These are phyloP conservation scores for Taphrina pruni DNA, from an alignment of 1,139 yeast genomes.

Conservation along the genomic window DNA sequence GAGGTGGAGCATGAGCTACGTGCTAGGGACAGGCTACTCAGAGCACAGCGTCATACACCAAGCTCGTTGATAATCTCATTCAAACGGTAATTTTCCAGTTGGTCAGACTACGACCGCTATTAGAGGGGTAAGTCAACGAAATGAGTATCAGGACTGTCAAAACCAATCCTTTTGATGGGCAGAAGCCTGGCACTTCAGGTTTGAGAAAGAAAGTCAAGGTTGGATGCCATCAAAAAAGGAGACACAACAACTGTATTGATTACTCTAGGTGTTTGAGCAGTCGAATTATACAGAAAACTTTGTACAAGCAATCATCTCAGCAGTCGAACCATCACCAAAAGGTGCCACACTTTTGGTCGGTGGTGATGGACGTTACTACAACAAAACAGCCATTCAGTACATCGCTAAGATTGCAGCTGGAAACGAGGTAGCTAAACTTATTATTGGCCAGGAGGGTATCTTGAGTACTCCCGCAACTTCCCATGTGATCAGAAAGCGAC, in stretches of 20 bases:
- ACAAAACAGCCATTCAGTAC: slow-evolving; percentile 77
- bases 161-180: slow-evolving; percentile 85
- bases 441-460: slow-evolving; percentile 85
- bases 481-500: slow-evolving; percentile 76
- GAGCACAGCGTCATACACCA: no score
- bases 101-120: no score
- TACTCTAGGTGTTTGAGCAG: slow-evolving; percentile 67
- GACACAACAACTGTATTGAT: not conserved
- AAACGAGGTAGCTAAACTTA: slow-evolving; percentile 76
- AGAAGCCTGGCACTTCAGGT: slow-evolving; percentile 98
- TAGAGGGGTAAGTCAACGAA: not conserved
- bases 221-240: not conserved
- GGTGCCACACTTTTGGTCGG: slow-evolving; percentile 86
- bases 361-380: slow-evolving; percentile 95
- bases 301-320: slow-evolving; percentile 79
- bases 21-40: no score
- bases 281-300: slow-evolving; percentile 89
- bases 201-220: slow-evolving; percentile 80
- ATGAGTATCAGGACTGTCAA: slow-evolving; percentile 50
- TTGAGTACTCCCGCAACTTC: slow-evolving; percentile 97
- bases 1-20: no score
- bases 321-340: slow-evolving; percentile 87
- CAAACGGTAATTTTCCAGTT: no score
- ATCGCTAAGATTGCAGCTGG: slow-evolving; percentile 87
- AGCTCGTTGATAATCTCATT: no score